phyloP scores from a whole-genome alignment of 306 rosid species.

The Ormosia semicastrata region DNA sequence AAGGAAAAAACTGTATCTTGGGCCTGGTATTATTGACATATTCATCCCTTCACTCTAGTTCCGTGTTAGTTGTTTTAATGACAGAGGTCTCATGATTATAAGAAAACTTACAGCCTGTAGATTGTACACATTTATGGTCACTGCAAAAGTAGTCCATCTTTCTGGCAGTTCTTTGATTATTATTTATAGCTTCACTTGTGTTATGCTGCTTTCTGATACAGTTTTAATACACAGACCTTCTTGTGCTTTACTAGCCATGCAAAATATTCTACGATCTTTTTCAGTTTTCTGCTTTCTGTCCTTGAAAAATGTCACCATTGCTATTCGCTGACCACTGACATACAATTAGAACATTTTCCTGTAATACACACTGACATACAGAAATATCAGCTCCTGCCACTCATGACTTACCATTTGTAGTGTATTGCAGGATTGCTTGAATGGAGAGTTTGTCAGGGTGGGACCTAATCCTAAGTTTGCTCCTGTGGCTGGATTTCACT shows the following conservation, averaged over 20 bases:
- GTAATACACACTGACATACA: neutral
- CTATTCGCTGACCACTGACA: neutral
- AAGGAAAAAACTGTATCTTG: neutral
- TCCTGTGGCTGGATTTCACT: slow-evolving; percentile 92
- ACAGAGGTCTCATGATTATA: neutral
- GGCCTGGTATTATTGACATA: neutral
- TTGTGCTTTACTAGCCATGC: neutral
- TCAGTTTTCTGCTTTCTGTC: neutral
- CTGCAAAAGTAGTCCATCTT: too few relatives aligned
- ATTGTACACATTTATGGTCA: too few relatives aligned
- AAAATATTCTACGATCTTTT: neutral
- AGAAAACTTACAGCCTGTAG: neutral
- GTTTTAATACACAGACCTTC: neutral
- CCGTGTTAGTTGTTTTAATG: neutral
- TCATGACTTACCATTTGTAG: slow-evolving; percentile 17
- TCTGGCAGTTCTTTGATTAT: neutral
- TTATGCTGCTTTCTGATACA: neutral
- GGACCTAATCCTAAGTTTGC: slow-evolving; percentile 88
- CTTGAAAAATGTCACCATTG: neutral
- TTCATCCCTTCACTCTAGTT: neutral
- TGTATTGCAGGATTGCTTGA: slow-evolving; percentile 71
- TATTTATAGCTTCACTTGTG: neutral
- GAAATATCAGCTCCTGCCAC: neutral
- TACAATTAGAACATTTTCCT: too few relatives aligned
- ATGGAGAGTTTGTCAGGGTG: slow-evolving; percentile 95